phyloP scores from a whole-genome alignment of 2,329 filamentous ascomycete species.

The Pseudopithomyces maydicus region DNA sequence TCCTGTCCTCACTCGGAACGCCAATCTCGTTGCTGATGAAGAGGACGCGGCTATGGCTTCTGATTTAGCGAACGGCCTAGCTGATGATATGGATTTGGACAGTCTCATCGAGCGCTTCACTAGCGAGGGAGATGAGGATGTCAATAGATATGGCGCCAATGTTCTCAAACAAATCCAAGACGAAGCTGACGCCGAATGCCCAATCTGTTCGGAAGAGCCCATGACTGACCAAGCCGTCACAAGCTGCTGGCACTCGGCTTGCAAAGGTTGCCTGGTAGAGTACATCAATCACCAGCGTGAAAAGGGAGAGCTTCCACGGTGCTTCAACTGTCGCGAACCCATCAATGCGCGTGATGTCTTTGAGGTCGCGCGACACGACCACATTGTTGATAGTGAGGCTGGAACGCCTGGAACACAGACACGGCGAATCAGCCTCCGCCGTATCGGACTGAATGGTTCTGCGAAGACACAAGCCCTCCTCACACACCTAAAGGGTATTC shows the following conservation, averaged over 20 bases:
- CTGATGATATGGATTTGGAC: constrained; percentile 95
- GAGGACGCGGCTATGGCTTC: constrained; percentile 78
- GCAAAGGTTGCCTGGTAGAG: constrained; percentile 87
- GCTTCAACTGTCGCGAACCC: constrained; percentile 86
- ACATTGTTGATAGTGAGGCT: constrained; percentile 51
- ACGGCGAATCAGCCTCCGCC: constrained; percentile 63
- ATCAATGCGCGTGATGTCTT: constrained; percentile 87
- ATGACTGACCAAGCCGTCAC: constrained; percentile 96
- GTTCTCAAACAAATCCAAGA: constrained; percentile 90
- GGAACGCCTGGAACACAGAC: constrained; percentile 34
- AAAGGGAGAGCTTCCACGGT: constrained; percentile 75
- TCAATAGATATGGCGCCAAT: constrained; percentile 81
- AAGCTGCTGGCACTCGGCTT: constrained; percentile 96
- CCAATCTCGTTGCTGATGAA: constrained; percentile 83
- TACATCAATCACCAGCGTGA: constrained; percentile 87
- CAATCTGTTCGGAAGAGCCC: constrained; percentile 91
- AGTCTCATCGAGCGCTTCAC: constrained; percentile 85
- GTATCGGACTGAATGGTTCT: constrained; percentile 72
- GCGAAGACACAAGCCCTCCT: constrained; percentile 87
- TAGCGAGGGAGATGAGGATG: constrained; percentile 60
- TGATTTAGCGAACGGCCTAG: constrained; percentile 79
- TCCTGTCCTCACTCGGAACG: constrained; percentile 85
- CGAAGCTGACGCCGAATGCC: constrained; percentile 87
- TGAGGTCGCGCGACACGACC: constrained; percentile 83
- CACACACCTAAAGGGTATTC: constrained; percentile 71